Evolutionary conservation across 768 basidiomycete genomes (phyloP).

Genomic region (Cyathus striatus): DNA sequence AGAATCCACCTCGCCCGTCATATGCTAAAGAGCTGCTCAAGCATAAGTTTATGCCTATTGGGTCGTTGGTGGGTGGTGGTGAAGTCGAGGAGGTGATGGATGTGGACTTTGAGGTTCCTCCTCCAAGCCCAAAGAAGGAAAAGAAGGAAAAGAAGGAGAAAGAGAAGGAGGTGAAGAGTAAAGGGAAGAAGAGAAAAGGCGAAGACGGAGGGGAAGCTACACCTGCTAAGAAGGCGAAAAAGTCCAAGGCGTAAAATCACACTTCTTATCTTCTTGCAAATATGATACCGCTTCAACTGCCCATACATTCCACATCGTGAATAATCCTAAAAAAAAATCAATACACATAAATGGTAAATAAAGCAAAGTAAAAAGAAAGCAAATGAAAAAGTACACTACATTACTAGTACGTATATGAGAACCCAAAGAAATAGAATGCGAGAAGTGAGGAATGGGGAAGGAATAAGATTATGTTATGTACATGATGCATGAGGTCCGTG

Average conservation of each 20-base stretch:
- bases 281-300: too few species aligned
- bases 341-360: too few species aligned
- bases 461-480: conserved; percentile 19
- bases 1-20: conserved; percentile 51
- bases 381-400: background rate
- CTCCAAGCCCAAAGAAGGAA: conserved; percentile 2
- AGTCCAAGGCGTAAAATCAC: too few species aligned
- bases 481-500: conserved; percentile 11
- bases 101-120: conserved; percentile 9
- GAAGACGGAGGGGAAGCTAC: conserved; percentile 16
- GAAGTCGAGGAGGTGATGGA: conserved; percentile 19
- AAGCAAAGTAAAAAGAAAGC: too few species aligned
- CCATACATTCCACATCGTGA: too few species aligned
- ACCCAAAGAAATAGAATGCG: background rate
- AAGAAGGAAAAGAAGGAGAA: conserved; percentile 4
- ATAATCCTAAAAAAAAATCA: too few species aligned
- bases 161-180: conserved; percentile 4
- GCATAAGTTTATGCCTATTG: conserved; percentile 61
- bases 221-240: conserved; percentile 43
- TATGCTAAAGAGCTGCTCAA: conserved; percentile 60
- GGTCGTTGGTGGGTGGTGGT: conserved; percentile 34
- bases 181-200: conserved; percentile 30
- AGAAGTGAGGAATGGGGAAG: too few species aligned
- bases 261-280: too few species aligned
- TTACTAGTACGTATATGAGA: too few species aligned